Percentiles rank a stretch among this genome's conserved stretches.
phyloP scores from a whole-genome alignment of 371 early-diverging fungal genomes.

The Mortierella sp. region DNA sequence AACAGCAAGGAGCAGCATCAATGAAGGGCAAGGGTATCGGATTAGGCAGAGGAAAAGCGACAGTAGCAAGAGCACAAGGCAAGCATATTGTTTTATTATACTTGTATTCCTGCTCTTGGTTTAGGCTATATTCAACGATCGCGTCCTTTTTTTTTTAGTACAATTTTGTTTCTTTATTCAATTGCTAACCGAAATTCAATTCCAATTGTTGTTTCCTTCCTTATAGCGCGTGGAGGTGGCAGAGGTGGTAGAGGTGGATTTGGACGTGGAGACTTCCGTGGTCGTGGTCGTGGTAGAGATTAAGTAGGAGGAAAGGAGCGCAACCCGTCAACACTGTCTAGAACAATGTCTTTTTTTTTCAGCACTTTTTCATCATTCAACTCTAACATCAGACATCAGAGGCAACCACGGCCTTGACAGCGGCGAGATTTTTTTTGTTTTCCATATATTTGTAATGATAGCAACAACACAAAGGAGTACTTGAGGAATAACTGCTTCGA shows the following conservation, averaged over 20 bases:
- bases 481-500: conserved; percentile 2
- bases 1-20: conserved; percentile 82
- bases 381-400: neutral
- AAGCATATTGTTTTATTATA: conserved; percentile 15
- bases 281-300: conserved; percentile 51
- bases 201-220: neutral
- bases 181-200: neutral
- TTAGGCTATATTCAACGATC: neutral
- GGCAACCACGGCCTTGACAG: conserved; percentile 1
- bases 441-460: conserved; percentile 8
- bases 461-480: neutral
- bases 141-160: neutral
- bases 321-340: neutral
- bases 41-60: conserved; percentile 87
- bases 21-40: conserved; percentile 90
- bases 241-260: conserved; percentile 64
- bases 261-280: conserved; percentile 52
- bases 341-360: neutral
- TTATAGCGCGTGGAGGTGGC: conserved; percentile 62
- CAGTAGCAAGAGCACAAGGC: conserved; percentile 88
- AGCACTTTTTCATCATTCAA: conserved; percentile 1
- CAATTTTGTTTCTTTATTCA: neutral
- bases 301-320: neutral
- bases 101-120: conserved; percentile 1
- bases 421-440: conserved; percentile 4